phyloP scores from a whole-genome alignment of 805 yeast species.

The Diddensiella caesifluorescens region DNA sequence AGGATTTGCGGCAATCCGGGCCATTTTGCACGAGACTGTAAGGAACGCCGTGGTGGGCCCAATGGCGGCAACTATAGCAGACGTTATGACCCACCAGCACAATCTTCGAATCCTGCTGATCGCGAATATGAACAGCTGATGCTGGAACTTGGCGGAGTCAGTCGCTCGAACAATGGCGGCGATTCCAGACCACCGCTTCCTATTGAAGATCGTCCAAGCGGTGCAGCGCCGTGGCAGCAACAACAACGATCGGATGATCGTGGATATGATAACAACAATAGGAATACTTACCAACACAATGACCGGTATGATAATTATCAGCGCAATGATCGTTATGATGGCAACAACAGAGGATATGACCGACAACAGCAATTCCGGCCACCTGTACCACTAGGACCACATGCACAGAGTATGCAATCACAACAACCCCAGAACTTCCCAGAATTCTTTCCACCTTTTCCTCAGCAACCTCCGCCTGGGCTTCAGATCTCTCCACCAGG shows the following conservation, averaged over 20 bases:
- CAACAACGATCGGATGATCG: not conserved
- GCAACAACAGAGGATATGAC: not conserved
- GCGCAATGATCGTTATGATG: not conserved
- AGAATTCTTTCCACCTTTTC: slow-evolving; percentile 6
- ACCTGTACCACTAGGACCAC: slow-evolving; percentile 16
- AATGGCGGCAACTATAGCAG: slow-evolving; percentile 6
- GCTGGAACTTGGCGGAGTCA: slow-evolving; percentile 35
- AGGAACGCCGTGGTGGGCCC: slow-evolving; percentile 29
- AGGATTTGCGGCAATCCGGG: slow-evolving; percentile 76
- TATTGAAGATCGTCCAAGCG: slow-evolving; percentile 2
- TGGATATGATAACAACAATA: slow-evolving; percentile 8
- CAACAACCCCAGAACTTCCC: slow-evolving; percentile 10
- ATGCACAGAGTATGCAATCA: too few relatives aligned
- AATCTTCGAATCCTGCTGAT: slow-evolving; percentile 40
- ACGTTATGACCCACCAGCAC: slow-evolving; percentile 5
- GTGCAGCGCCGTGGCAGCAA: too few relatives aligned
- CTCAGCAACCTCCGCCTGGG: not conserved
- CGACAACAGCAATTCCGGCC: slow-evolving; percentile 1
- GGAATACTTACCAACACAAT: slow-evolving; percentile 6
- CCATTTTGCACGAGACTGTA: slow-evolving; percentile 86
- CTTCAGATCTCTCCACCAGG: slow-evolving; percentile 6
- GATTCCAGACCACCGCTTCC: not conserved
- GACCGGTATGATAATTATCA: slow-evolving; percentile 5
- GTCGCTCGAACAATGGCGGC: slow-evolving; percentile 1
- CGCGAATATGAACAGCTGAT: slow-evolving; percentile 48